Conservation (phyloP, 2,329 filamentous ascomycete species). For the Geoglossum cookeanum region DNA sequence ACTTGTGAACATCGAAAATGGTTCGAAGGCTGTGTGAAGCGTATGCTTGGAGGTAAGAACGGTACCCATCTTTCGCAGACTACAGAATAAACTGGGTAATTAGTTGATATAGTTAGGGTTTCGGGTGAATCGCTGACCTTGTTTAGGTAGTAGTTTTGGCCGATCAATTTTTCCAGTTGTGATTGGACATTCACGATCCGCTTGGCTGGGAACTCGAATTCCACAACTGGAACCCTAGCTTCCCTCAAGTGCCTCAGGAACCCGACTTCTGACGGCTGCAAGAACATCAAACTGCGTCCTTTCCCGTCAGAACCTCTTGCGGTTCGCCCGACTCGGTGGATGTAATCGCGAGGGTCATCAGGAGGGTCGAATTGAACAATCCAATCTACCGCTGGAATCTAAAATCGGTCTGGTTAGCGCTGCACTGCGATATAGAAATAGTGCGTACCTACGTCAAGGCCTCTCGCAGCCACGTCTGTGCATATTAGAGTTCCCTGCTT, state of each 20-base stretch:
- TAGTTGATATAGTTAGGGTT: not conserved
- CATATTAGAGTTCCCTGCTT: conserved; percentile 78
- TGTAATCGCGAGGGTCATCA: conserved; percentile 78
- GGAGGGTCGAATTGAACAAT: conserved; percentile 92
- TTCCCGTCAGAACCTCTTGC: conserved; percentile 68
- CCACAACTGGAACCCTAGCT: conserved; percentile 78
- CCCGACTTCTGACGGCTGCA: conserved; percentile 79
- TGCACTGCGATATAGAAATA: not conserved
- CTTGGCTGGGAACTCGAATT: conserved; percentile 85
- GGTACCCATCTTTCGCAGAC: conserved; percentile 55
- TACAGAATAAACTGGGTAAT: conserved; percentile 12
- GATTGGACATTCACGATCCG: conserved; percentile 83
- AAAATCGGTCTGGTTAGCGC: not conserved
- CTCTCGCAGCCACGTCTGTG: conserved; percentile 89
- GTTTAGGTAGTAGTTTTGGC: conserved; percentile 92
- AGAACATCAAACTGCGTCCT: conserved; percentile 78
- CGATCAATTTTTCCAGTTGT: conserved; percentile 85
- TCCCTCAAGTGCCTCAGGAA: conserved; percentile 85
- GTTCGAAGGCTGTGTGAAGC: conserved; percentile 65
- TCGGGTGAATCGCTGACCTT: conserved; percentile 34
- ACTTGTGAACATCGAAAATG: conserved; percentile 69
- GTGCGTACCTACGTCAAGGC: conserved; percentile 49
- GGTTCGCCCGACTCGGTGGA: conserved; percentile 89
- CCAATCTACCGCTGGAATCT: conserved; percentile 89
- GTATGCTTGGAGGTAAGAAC: conserved; percentile 87